A percentile compares a stretch with the other conserved stretches of the same genome.
Conservation (phyloP, 2,329 filamentous ascomycete genomes). For the Didymella arachidicola region DNA sequence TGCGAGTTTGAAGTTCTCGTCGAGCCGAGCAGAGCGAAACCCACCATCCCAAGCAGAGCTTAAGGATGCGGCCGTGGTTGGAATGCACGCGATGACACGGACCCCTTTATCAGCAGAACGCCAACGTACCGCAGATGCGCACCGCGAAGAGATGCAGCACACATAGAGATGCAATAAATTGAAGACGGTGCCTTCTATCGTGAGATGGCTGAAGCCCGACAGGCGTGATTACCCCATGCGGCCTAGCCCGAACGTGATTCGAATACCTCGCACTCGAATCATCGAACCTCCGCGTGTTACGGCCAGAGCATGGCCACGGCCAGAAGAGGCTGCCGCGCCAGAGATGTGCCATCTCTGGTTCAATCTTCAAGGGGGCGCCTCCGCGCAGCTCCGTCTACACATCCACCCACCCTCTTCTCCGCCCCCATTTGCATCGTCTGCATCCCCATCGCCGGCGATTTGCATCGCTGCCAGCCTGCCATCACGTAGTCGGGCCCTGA, state of each 20-base stretch:
- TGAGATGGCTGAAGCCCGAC: constrained; percentile 2
- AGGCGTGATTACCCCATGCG: constrained; percentile 5
- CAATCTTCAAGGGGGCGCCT: constrained; percentile 15
- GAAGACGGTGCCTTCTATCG: neutral
- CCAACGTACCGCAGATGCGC: constrained; percentile 11
- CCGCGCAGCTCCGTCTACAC: constrained; percentile 14
- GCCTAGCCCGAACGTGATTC: constrained; percentile 3
- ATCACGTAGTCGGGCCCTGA: constrained; percentile 12
- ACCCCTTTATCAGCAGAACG: constrained; percentile 18
- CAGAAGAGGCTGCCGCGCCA: constrained; percentile 13
- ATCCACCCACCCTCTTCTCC: constrained; percentile 9
- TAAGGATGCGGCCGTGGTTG: constrained; percentile 8
- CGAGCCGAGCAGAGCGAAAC: constrained; percentile 9
- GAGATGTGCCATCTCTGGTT: constrained; percentile 16
- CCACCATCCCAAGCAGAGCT: neutral
- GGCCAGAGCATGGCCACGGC: no score
- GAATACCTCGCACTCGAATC: no score
- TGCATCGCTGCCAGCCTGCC: constrained; percentile 21
- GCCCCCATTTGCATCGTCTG: constrained; percentile 11
- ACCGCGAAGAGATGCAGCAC: constrained; percentile 3
- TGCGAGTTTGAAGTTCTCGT: neutral
- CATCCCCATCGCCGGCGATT: constrained; percentile 8
- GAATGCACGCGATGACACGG: constrained; percentile 22
- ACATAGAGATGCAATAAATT: neutral
- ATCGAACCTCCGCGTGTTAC: no score